Base-by-base conservation (phyloP, 306 rosid genomes). In the Vigna radiata region DNA sequence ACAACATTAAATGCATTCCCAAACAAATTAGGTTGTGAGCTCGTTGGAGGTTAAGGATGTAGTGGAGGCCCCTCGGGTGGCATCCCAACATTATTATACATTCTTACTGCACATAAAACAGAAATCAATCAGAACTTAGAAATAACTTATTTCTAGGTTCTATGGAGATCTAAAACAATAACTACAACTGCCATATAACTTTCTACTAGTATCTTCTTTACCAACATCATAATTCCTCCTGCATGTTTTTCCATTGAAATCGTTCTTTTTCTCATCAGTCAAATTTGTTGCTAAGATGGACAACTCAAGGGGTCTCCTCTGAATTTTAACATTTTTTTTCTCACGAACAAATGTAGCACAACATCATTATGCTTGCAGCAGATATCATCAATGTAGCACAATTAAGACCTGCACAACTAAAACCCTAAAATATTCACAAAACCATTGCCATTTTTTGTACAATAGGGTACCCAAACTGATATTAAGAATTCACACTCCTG, bases 1-100 rank as follows among this genome's bases (percentile, higher is more conserved):
- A 97, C 90, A 60, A 90, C 96, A 81, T 92, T 89, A 78, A 95
- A 95, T 49, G 97, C 85, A 86, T 81, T 92, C 97, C 97, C 97
- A 68, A 90, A 92, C n/a, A 96, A 96, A 77, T 82, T 92, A 36
- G 68, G 67, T 61, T 61, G 67, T 7, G 43, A 14, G 67, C 21
- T 61, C 5, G 6, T 61, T 52, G 97, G 96, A 72, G 83, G 99
- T 10, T 86, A 82, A 31, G 88, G 97, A 29, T 60, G 66, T 15
- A 29, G 66, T 48, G 50, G 84, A 55, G 85, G 74, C n/a, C 77
- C 87, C 71, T 87, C 91, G 0, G 91, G 84, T 82, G 97, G 63
- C 86, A 63, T 83, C 90, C 97, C 44, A 65, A 75, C 87, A 50
- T 90, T 88, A 79, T 60, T 89, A 77, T 90, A 89, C 97, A 95